A percentile compares a stretch with the other conserved stretches of the same genome.
phyloP scores from a whole-genome alignment of 345 rosid species.

The Moricandia moricandioides region DNA sequence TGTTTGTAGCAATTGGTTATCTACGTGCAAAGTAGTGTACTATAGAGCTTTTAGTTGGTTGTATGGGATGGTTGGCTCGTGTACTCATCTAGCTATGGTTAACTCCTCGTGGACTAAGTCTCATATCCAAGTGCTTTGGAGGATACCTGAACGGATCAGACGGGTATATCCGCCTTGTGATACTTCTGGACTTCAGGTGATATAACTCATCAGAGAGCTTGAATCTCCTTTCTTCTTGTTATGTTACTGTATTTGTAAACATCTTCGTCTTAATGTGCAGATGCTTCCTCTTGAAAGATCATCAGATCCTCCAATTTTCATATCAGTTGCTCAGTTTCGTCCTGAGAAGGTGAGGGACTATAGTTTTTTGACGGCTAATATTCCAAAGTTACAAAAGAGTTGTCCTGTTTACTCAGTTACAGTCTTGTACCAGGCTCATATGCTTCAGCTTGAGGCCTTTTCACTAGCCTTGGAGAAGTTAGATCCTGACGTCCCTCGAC shows the following conservation, averaged over 20 bases:
- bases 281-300: slow-evolving; percentile 74
- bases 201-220: not conserved
- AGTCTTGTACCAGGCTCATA: slow-evolving; percentile 69
- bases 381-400: not conserved
- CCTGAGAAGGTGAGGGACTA: slow-evolving; percentile 91
- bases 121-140: slow-evolving; percentile 85
- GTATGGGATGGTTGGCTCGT: slow-evolving; percentile 87
- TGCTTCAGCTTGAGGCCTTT: slow-evolving; percentile 91
- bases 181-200: slow-evolving; percentile 92
- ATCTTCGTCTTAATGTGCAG: slow-evolving; percentile 39
- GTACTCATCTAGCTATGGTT: slow-evolving; percentile 83
- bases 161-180: slow-evolving; percentile 95
- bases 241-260: slow-evolving; percentile 7
- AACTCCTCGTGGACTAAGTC: slow-evolving; percentile 95
- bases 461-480: slow-evolving; percentile 55
- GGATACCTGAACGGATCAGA: slow-evolving; percentile 58
- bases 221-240: slow-evolving; percentile 2
- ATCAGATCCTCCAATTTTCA: slow-evolving; percentile 52
- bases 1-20: slow-evolving; percentile 69
- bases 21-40: slow-evolving; percentile 67
- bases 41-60: slow-evolving; percentile 73
- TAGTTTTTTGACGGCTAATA: slow-evolving; percentile 36
- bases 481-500: slow-evolving; percentile 53
- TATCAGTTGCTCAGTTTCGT: slow-evolving; percentile 95
- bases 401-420: slow-evolving; percentile 28